These are phyloP conservation scores for Cyclostephanos invisitatus DNA, from an alignment of 108 stramenopile genomes.

Conservation along the genomic window DNA sequence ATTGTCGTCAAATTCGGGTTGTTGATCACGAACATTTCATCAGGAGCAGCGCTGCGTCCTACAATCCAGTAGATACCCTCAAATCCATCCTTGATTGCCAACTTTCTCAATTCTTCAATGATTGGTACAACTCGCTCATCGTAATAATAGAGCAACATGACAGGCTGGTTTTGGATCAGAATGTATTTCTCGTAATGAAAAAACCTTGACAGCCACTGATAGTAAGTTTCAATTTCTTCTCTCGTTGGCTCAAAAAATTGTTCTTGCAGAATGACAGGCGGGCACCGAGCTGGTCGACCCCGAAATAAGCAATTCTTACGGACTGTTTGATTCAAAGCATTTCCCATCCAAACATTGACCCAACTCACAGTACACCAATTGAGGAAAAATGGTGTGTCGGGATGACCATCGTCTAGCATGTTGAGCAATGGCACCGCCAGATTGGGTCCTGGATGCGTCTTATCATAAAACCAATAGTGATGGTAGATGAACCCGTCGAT, in stretches of 20 bases:
- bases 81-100: slow-evolving; percentile 62
- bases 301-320: slow-evolving; percentile 30
- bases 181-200: slow-evolving; percentile 70
- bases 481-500: slow-evolving; percentile 74
- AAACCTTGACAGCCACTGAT: slow-evolving; percentile 62
- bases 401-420: slow-evolving; percentile 67
- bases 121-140: slow-evolving; percentile 32
- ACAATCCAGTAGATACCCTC: slow-evolving; percentile 48
- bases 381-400: slow-evolving; percentile 59
- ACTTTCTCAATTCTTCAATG: slow-evolving; percentile 33
- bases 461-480: slow-evolving; percentile 75
- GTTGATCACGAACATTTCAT: background rate
- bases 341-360: slow-evolving; percentile 64
- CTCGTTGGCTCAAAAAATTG: slow-evolving; percentile 51
- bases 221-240: slow-evolving; percentile 50
- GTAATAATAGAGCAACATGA: slow-evolving; percentile 57
- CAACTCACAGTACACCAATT: slow-evolving; percentile 63
- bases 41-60: slow-evolving; percentile 31
- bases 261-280: slow-evolving; percentile 40
- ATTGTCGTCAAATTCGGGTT: background rate
- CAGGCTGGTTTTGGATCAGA: slow-evolving; percentile 45
- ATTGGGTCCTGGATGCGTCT: slow-evolving; percentile 47
- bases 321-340: slow-evolving; percentile 29
- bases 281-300: background rate
- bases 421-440: slow-evolving; percentile 51